phyloP scores from a whole-genome alignment of 2,329 filamentous ascomycete genomes.

The Tolypocladium inflatum region DNA sequence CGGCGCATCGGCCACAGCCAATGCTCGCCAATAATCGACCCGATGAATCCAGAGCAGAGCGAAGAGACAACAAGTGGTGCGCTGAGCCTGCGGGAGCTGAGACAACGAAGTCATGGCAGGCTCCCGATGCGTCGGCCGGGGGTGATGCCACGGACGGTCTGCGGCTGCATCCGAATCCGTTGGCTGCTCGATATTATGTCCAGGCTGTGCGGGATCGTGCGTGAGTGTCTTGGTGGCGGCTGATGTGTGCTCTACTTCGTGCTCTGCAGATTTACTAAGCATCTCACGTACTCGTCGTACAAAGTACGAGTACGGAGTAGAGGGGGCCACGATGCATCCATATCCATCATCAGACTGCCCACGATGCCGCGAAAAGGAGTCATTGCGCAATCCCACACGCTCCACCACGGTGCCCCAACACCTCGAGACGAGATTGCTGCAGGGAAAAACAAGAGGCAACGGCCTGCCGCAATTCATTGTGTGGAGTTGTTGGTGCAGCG shows the following conservation, averaged over 20 bases:
- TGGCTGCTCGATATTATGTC: neutral
- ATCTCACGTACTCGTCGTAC: neutral
- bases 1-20: neutral
- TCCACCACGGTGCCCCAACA: too few relatives aligned
- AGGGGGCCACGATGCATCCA: too few relatives aligned
- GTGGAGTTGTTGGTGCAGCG: too few relatives aligned
- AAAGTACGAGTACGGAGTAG: too few relatives aligned
- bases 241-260: neutral
- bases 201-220: neutral
- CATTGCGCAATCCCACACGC: too few relatives aligned
- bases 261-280: neutral
- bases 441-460: neutral
- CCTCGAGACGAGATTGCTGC: neutral
- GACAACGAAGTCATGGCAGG: neutral
- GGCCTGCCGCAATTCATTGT: too few relatives aligned
- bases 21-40: neutral
- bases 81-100: neutral
- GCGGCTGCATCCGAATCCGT: neutral
- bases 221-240: neutral
- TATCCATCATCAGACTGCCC: too few relatives aligned
- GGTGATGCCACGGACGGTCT: neutral
- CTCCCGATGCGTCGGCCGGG: neutral
- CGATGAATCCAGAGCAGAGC: neutral
- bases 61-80: neutral
- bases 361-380: too few relatives aligned